phyloP scores from a whole-genome alignment of 75 land plant species.

The Pinus tabuliformis region DNA sequence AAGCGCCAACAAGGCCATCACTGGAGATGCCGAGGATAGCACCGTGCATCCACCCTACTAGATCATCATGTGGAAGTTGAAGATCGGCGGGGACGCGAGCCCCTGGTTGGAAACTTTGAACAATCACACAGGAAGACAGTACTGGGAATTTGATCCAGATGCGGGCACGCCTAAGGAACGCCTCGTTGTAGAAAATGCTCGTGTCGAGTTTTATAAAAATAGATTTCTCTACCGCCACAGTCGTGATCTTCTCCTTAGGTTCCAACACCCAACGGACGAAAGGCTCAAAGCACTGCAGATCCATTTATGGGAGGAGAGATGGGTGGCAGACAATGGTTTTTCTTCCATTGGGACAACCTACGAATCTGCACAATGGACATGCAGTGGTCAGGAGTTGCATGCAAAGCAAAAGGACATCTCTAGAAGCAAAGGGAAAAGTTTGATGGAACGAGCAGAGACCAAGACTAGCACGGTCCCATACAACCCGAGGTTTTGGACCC shows the following conservation, averaged over 20 bases:
- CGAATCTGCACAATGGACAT: too few species aligned
- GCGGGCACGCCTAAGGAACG: conserved; percentile 52
- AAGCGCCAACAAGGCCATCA: conserved; percentile 34
- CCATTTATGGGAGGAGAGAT: too few species aligned
- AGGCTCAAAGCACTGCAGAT: too few species aligned
- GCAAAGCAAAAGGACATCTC: too few species aligned
- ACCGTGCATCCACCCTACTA: conserved; percentile 40
- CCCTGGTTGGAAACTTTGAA: conserved; percentile 60
- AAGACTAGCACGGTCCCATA: too few species aligned
- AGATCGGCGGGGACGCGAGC: conserved; percentile 54
- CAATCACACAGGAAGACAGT: conserved; percentile 58
- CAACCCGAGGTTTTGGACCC: too few species aligned
- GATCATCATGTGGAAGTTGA: conserved; percentile 78
- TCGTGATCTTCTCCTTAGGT: conserved; percentile 66
- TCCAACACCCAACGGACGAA: too few species aligned
- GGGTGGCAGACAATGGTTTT: too few species aligned
- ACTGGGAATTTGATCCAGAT: conserved; percentile 76
- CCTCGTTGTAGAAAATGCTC: conserved; percentile 49
- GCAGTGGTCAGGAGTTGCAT: too few species aligned
- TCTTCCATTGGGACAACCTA: too few species aligned
- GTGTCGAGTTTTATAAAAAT: conserved; percentile 32
- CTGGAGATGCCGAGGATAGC: conserved; percentile 37
- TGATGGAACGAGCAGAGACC: too few species aligned
- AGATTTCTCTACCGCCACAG: conserved; percentile 63
- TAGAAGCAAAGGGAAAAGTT: too few species aligned